Evolutionary conservation across 139 green algal species (phyloP), one percentile per base, ranked within the genome.

Genomic region (Edaphochlamys debaryana): DNA sequence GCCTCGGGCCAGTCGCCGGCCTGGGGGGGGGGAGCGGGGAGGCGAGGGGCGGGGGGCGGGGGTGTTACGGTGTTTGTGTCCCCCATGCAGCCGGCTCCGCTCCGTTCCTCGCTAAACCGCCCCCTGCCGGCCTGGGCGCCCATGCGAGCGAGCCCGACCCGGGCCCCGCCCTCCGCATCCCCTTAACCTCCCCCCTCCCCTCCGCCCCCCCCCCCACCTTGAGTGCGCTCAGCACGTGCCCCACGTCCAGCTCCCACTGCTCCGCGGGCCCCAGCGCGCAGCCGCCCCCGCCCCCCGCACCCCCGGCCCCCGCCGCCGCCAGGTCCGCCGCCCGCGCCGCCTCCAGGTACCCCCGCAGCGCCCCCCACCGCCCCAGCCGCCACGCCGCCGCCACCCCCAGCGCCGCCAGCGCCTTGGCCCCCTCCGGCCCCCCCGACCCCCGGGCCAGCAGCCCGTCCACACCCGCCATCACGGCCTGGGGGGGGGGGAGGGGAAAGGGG

Each of bases 351-450:
- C 60, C 80, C 17, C 94, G 86, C 77, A 99, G 86, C n/a, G 89
- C 41, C 0, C 90, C 81, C 96, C 96, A 99, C 25, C 89, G 70
- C 2, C 96, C 96, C 84, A 98, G 87, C 2, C 96, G 91, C 97
- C 96, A 99, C 0, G 94, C 90, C 20, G 95, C 94, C 9, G 94
- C 94, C 29, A 96, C 89, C 6, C 94, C 96, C 25, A 85, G 52
- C 7, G 93, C 91, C 0, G 90, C 89, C 48, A 98, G 90, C 73
- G 94, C 86, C 50, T 74, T 68, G 3, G 69, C 34, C 30, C 52
- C 81, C 7, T 41, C 34, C 0, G 73, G 30, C 17, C 40, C 58
- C 60, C 34, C 72, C 0, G 66, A 9, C 36, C 77, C 71, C 32
- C 89, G 87, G 1, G 79, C 69, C 71, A 88, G 87, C 50, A 90